A percentile compares a stretch with the other conserved stretches of the same genome.
phyloP scores from a whole-genome alignment of 495 filamentous ascomycete genomes.

The Neurospora sp. region DNA sequence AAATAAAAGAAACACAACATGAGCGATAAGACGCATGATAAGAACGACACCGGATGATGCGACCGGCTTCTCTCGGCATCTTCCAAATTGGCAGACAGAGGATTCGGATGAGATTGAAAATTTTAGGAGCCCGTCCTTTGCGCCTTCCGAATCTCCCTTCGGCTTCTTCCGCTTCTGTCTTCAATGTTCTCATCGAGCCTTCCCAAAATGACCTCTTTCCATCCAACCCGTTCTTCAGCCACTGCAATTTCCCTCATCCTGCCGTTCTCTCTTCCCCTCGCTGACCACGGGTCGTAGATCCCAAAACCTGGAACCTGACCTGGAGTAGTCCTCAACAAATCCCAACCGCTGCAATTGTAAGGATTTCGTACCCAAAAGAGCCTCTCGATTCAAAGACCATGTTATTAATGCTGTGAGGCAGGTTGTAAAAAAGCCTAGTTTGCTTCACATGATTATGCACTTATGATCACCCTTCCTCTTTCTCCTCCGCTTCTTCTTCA shows the following conservation, averaged over 20 bases:
- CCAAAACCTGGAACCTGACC: neutral
- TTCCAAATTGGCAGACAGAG: neutral
- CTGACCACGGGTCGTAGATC: too few relatives aligned
- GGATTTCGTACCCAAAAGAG: neutral
- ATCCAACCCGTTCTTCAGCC: neutral
- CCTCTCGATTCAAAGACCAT: neutral
- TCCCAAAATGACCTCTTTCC: neutral
- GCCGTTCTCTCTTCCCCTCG: neutral
- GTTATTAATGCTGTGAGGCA: neutral
- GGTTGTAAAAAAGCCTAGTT: neutral
- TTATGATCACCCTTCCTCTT: slow-evolving; percentile 12
- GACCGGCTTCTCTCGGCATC: neutral
- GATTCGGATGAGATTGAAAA: neutral
- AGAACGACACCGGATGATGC: neutral
- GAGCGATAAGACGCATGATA: neutral
- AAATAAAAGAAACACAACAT: neutral
- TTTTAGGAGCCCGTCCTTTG: neutral
- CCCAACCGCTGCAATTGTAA: too few relatives aligned
- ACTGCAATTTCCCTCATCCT: neutral
- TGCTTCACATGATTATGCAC: slow-evolving; percentile 18
- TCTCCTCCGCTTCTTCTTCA: slow-evolving; percentile 12
- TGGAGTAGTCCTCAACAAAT: neutral
- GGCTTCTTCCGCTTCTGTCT: neutral
- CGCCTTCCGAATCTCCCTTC: neutral
- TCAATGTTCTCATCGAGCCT: neutral